Conservation (phyloP, 2,329 filamentous ascomycete species). For the Penicillium sp. region DNA sequence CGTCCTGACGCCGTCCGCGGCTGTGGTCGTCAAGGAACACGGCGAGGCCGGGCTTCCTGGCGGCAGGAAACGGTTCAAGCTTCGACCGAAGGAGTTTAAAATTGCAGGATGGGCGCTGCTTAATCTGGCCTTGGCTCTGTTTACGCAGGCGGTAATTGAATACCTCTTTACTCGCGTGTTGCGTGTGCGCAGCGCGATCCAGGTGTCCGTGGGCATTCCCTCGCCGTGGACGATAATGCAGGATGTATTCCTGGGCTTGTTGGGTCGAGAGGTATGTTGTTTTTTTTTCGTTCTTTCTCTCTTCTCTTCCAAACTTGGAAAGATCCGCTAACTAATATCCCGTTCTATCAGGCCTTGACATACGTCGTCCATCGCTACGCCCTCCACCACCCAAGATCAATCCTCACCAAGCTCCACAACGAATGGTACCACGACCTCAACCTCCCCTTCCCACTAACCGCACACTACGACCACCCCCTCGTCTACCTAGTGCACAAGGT, state of each 20-base stretch:
- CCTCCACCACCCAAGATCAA: conserved; percentile 62
- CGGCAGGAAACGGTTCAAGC: conserved; percentile 39
- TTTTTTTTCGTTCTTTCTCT: neutral
- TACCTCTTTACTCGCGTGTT: conserved; percentile 56
- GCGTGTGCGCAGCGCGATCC: conserved; percentile 57
- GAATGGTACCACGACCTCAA: conserved; percentile 59
- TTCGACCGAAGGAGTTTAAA: conserved; percentile 48
- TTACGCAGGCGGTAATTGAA: conserved; percentile 60
- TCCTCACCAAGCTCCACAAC: conserved; percentile 56
- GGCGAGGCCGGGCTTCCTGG: conserved; percentile 55
- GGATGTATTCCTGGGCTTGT: conserved; percentile 55
- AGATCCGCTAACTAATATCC: neutral
- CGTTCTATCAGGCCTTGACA: conserved; percentile 28
- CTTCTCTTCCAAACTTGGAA: neutral
- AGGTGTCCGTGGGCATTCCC: conserved; percentile 61
- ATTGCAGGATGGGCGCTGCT: conserved; percentile 56
- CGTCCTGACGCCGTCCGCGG: conserved; percentile 66
- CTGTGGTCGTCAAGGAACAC: conserved; percentile 69
- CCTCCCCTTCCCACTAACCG: conserved; percentile 58
- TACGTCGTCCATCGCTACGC: conserved; percentile 75
- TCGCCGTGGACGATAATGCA: conserved; percentile 64
- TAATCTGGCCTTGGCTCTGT: conserved; percentile 58
- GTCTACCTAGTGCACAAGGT: conserved; percentile 57
- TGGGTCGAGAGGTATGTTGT: conserved; percentile 58
- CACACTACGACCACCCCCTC: conserved; percentile 63